A percentile compares a stretch with the other conserved stretches of the same genome.
Evolutionary conservation across 208 protist species (phyloP).

Genomic region (Leishmania major): DNA sequence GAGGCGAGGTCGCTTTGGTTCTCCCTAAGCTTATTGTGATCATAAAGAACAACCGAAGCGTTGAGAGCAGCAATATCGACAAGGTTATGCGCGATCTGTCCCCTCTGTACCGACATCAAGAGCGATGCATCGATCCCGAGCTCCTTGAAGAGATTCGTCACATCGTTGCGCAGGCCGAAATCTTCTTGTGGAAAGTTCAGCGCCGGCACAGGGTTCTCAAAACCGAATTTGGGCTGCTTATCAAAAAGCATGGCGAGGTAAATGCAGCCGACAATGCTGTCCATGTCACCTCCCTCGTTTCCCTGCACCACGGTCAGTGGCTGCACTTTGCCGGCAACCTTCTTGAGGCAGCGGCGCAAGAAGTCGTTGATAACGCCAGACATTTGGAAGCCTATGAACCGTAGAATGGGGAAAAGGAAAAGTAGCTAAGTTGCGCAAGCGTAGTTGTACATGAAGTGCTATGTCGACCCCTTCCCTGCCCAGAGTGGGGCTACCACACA

Average conservation of each 20-base stretch:
- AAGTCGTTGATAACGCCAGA: slow-evolving; percentile 67
- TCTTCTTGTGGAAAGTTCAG: slow-evolving; percentile 84
- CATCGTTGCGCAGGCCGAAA: slow-evolving; percentile 74
- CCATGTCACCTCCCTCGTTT: slow-evolving; percentile 90
- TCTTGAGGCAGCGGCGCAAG: slow-evolving; percentile 41
- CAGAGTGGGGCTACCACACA: background rate
- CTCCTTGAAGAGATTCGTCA: slow-evolving; percentile 55
- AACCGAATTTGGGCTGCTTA: slow-evolving; percentile 25
- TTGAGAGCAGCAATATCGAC: slow-evolving; percentile 37
- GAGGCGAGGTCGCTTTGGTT: slow-evolving; percentile 36
- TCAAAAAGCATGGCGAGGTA: slow-evolving; percentile 78
- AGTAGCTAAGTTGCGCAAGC: background rate
- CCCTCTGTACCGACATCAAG: slow-evolving; percentile 48
- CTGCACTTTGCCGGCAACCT: slow-evolving; percentile 20
- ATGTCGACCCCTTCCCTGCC: background rate
- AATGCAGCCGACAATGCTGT: slow-evolving; percentile 85
- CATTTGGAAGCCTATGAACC: slow-evolving; percentile 29
- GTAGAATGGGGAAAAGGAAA: background rate
- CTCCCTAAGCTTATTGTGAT: slow-evolving; percentile 81
- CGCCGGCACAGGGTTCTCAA: slow-evolving; percentile 55
- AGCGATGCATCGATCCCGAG: slow-evolving; percentile 42
- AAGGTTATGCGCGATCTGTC: slow-evolving; percentile 21
- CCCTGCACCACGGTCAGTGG: slow-evolving; percentile 65
- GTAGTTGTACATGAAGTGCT: background rate
- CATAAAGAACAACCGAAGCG: slow-evolving; percentile 69